Percentiles rank a stretch among this genome's conserved stretches.
These are phyloP conservation scores for Ceratocystis variospora DNA, from an alignment of 2,329 filamentous ascomycete genomes.

Conservation along the genomic window DNA sequence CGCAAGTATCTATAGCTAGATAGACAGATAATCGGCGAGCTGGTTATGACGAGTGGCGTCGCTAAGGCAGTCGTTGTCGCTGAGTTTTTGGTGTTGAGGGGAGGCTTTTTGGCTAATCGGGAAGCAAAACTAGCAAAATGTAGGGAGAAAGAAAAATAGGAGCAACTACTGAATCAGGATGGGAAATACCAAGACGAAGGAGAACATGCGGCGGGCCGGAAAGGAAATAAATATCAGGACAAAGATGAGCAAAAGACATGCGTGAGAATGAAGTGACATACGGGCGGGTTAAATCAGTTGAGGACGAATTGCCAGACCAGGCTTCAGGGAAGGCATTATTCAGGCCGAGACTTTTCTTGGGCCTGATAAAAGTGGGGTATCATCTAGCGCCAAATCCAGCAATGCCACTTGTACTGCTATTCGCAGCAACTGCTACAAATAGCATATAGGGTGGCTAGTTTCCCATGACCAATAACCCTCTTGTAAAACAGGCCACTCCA, in stretches of 20 bases:
- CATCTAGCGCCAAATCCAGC: not conserved
- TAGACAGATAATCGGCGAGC: too few species aligned
- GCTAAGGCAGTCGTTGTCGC: too few species aligned
- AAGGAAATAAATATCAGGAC: not conserved
- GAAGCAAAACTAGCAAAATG: not conserved
- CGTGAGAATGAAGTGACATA: too few species aligned
- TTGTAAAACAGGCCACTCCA: not conserved
- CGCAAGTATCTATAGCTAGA: too few species aligned
- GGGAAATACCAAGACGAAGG: not conserved
- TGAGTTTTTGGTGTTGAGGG: too few species aligned
- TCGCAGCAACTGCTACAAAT: constrained; percentile 3
- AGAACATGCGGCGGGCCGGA: not conserved
- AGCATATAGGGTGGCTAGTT: not conserved
- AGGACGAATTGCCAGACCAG: too few species aligned
- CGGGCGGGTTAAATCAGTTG: too few species aligned
- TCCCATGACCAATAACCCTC: not conserved
- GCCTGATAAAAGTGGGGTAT: too few species aligned
- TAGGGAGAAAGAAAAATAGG: not conserved
- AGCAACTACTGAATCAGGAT: too few species aligned
- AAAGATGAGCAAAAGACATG: not conserved
- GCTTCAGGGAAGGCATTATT: too few species aligned
- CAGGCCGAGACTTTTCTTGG: too few species aligned
- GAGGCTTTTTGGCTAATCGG: not conserved
- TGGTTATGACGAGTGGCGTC: too few species aligned
- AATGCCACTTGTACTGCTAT: not conserved